Base-by-base conservation (phyloP, 176 grass and related monocot species). In the Olyra latifolia region DNA sequence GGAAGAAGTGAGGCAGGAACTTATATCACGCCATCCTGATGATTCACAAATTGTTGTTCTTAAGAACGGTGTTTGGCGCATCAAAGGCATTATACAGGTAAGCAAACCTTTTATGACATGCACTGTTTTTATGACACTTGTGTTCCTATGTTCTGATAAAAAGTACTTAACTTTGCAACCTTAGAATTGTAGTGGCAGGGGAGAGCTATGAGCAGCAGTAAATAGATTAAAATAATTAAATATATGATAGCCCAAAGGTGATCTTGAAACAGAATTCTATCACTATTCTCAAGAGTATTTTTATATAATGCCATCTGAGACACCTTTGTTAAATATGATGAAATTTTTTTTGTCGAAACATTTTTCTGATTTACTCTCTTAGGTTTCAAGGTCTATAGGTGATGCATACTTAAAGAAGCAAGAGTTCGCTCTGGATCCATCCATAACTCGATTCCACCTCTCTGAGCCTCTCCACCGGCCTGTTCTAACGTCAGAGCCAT, bases 41-140 rank as follows among this genome's bases (percentile, higher is more conserved):
- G 96, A 98, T 84, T 95, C 90, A 0, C 91, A 95, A 42, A 98
- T 98, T 46, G 96, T 98, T 66, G 88, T 98, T 44, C 90, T 98
- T 42, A 98, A 98, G 75, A 89, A 98, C 77, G 96, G 96, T 3
- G 96, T 98, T 38, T 98, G 96, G 96, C 90, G 96, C 68, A 95
- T 98, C 81, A 98, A 98, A 89, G 96, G 96, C 69, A 98, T 98
- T 63, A 95, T 98, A 77, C 96, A 98, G 90, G 96, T 95, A 63
- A 16, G 71, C 41, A 7, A 7, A 22, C 39, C 69, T 78, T 22
- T 22, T 74, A 13, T 41, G n/a, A 8, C 10, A 10, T 14, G 0
- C 11, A 2, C 24, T 59, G 8, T 14, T 40, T 71, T 22, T 38
- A 53, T 62, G 12, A 70, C 1, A 32, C 7, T 54, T 69, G 38